These are phyloP conservation scores for Sclerotinia sclerotiorum DNA, from an alignment of 2,329 filamentous ascomycete genomes.

Conservation along the genomic window DNA sequence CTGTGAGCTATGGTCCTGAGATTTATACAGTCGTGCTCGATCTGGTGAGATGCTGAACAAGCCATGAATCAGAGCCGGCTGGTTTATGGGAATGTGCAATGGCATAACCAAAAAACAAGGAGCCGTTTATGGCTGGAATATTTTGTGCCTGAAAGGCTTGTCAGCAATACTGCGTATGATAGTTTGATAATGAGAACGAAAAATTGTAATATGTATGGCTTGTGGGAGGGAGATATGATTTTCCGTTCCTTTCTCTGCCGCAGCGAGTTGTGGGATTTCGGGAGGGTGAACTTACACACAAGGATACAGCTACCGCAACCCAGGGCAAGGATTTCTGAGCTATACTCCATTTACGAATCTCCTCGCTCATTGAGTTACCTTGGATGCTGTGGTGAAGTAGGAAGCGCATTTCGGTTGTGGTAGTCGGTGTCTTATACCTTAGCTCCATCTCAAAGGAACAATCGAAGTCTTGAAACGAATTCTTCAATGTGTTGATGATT, in stretches of 20 bases:
- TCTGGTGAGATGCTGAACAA: constrained; percentile 42
- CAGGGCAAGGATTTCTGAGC: constrained; percentile 39
- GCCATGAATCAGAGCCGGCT: constrained; percentile 42
- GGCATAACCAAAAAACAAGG: constrained; percentile 41
- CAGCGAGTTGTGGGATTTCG: neutral
- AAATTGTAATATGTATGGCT: neutral
- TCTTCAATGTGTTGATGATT: constrained; percentile 22
- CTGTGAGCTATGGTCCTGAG: constrained; percentile 32
- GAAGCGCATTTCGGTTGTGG: constrained; percentile 25
- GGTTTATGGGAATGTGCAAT: constrained; percentile 38
- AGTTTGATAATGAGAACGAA: neutral
- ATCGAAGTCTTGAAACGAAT: constrained; percentile 27
- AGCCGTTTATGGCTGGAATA: constrained; percentile 27
- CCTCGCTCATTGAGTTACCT: constrained; percentile 27
- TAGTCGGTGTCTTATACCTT: constrained; percentile 14
- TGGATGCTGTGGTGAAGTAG: constrained; percentile 40
- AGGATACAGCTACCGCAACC: constrained; percentile 40
- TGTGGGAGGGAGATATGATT: neutral
- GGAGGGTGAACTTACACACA: constrained; percentile 29
- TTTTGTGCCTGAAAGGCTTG: neutral
- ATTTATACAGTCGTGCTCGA: constrained; percentile 37
- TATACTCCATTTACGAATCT: constrained; percentile 37
- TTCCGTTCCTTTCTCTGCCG: neutral
- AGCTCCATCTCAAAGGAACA: constrained; percentile 28
- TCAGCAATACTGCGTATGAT: neutral